A percentile compares a stretch with the other conserved stretches of the same genome.
Evolutionary conservation across 2,329 filamentous ascomycete species (phyloP).

Genomic region (Paraphoma sp.): DNA sequence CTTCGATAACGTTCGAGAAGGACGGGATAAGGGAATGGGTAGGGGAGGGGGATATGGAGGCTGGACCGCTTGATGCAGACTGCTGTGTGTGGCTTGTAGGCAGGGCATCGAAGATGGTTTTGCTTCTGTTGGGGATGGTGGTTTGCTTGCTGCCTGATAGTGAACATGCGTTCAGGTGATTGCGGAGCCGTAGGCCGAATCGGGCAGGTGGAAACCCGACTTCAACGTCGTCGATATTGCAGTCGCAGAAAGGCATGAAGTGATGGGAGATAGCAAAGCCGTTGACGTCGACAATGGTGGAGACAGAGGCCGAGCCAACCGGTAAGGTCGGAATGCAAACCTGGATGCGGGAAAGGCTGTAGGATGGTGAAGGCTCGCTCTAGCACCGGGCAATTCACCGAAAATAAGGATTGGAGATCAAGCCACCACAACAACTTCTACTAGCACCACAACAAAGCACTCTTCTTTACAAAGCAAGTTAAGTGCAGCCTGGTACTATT

Average conservation of each 20-base stretch:
- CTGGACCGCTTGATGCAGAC: background rate
- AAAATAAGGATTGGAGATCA: too few species aligned
- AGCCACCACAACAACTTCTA: too few species aligned
- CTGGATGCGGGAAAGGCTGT: constrained; percentile 21
- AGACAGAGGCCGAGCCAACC: constrained; percentile 1
- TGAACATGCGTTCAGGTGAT: constrained; percentile 2
- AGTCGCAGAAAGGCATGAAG: background rate
- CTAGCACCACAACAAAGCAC: too few species aligned
- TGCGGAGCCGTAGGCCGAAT: constrained; percentile 1
- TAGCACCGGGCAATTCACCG: too few species aligned
- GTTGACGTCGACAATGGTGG: background rate
- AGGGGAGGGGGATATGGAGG: background rate
- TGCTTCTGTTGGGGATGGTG: background rate
- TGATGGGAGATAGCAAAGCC: background rate
- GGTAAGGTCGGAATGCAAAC: constrained; percentile 2
- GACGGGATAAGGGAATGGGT: constrained; percentile 3
- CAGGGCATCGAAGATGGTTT: background rate
- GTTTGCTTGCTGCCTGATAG: constrained; percentile 3
- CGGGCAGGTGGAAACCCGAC: background rate
- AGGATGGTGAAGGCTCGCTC: constrained; percentile 17
- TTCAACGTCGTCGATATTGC: constrained; percentile 4
- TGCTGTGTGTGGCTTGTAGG: background rate
- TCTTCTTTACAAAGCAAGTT: too few species aligned
- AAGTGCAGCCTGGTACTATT: too few species aligned
- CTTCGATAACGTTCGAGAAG: constrained; percentile 26